Conservation (phyloP, 2,329 filamentous ascomycete species). For the Colletotrichum zoysiae region DNA sequence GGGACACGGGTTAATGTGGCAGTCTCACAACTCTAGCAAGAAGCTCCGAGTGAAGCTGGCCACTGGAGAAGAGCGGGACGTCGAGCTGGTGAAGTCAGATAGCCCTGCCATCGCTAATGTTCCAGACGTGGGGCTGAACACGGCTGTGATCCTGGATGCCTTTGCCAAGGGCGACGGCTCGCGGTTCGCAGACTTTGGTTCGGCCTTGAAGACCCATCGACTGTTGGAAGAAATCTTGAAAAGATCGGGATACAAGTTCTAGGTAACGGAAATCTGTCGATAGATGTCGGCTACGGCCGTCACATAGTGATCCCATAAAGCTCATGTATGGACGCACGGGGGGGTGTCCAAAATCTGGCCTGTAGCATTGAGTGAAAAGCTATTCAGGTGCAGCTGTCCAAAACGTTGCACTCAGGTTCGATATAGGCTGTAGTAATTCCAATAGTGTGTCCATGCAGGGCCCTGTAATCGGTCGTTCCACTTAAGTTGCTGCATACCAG, state of each 20-base stretch:
- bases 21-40: slow-evolving; percentile 32
- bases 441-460: no score
- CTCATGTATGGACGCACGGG: not conserved
- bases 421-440: no score
- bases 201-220: slow-evolving; percentile 44
- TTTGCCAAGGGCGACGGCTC: slow-evolving; percentile 44
- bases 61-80: slow-evolving; percentile 26
- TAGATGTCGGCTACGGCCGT: not conserved
- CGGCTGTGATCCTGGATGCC: slow-evolving; percentile 43
- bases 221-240: slow-evolving; percentile 44
- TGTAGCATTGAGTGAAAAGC: no score
- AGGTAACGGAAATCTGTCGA: not conserved
- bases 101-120: slow-evolving; percentile 33
- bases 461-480: not conserved
- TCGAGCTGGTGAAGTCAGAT: slow-evolving; percentile 35
- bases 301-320: not conserved
- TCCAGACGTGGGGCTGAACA: slow-evolving; percentile 40
- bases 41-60: slow-evolving; percentile 43
- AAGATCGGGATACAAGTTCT: slow-evolving; percentile 20
- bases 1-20: slow-evolving; percentile 34
- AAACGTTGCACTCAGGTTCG: no score
- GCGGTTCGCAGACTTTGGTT: slow-evolving; percentile 43
- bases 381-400: no score
- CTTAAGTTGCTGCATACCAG: not conserved
- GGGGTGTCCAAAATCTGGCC: no score